Evolutionary conservation across 164 flowering plant genomes (phyloP).

Genomic region (Vitis rupestris): DNA sequence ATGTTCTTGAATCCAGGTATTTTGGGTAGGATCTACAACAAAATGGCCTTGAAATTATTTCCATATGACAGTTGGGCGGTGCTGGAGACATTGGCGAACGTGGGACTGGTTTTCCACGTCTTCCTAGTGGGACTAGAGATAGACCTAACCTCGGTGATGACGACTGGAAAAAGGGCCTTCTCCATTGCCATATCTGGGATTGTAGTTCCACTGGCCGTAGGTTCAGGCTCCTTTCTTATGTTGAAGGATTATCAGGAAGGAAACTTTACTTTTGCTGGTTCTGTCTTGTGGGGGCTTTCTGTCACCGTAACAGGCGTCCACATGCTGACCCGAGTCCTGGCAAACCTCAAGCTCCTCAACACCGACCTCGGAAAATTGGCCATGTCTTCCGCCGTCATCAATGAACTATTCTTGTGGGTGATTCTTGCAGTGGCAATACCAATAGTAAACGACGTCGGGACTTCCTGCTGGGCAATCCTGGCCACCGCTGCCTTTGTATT

Average conservation of each 20-base stretch:
- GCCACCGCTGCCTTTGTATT: slow-evolving; percentile 12
- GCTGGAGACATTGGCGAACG: slow-evolving; percentile 32
- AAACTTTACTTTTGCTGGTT: background rate
- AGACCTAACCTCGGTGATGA: slow-evolving; percentile 16
- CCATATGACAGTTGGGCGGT: slow-evolving; percentile 14
- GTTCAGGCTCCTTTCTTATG: slow-evolving; percentile 19
- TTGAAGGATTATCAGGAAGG: background rate
- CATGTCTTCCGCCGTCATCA: slow-evolving; percentile 24
- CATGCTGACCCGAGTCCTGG: slow-evolving; percentile 20
- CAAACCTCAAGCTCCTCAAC: slow-evolving; percentile 32
- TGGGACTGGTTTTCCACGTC: slow-evolving; percentile 24
- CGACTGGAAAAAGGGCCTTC: slow-evolving; percentile 19
- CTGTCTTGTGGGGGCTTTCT: slow-evolving; percentile 27
- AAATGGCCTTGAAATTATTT: background rate
- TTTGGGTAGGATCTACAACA: slow-evolving; percentile 4
- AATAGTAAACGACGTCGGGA: background rate
- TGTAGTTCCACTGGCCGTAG: slow-evolving; percentile 20
- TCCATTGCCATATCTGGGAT: slow-evolving; percentile 21
- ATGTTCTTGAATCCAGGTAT: slow-evolving; percentile 26
- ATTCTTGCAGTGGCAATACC: slow-evolving; percentile 14
- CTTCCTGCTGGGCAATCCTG: background rate
- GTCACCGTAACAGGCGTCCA: slow-evolving; percentile 34
- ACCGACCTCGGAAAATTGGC: slow-evolving; percentile 34
- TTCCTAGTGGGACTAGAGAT: slow-evolving; percentile 38
- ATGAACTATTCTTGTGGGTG: slow-evolving; percentile 28